These are phyloP conservation scores for Mycena haematopus DNA, from an alignment of 768 basidiomycete species.

Conservation along the genomic window DNA sequence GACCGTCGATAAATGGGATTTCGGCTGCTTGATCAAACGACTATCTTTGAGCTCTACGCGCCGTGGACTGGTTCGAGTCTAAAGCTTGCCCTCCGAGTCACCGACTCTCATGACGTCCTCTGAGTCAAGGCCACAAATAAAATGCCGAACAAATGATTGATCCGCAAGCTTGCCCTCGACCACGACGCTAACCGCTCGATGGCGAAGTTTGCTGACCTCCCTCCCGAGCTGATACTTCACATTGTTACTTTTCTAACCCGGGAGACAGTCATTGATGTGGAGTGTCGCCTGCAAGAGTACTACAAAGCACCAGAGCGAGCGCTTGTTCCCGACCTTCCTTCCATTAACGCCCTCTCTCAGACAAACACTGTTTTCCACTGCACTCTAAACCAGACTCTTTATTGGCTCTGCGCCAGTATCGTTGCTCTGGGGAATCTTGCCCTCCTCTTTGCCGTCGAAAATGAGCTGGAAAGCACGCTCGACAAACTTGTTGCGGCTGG, in stretches of 20 bases:
- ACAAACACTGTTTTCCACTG: neutral
- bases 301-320: neutral
- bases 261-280: neutral
- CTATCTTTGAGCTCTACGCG: too few relatives aligned
- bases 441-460: constrained; percentile 2
- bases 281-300: neutral
- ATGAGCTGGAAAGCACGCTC: constrained; percentile 4
- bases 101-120: too few relatives aligned
- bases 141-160: too few relatives aligned
- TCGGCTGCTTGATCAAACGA: too few relatives aligned
- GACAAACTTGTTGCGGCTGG: constrained; percentile 1
- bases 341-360: constrained; percentile 3
- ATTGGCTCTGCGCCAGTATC: neutral
- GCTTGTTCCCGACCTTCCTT: constrained; percentile 3
- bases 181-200: neutral
- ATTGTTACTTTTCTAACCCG: neutral
- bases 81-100: too few relatives aligned
- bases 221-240: neutral
- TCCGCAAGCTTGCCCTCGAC: too few relatives aligned
- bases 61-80: too few relatives aligned
- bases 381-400: neutral
- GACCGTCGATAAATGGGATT: too few relatives aligned
- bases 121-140: too few relatives aligned
- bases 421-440: neutral
- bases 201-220: neutral